Conservation (phyloP, 768 basidiomycete genomes). For the Naganishia randhawae region DNA sequence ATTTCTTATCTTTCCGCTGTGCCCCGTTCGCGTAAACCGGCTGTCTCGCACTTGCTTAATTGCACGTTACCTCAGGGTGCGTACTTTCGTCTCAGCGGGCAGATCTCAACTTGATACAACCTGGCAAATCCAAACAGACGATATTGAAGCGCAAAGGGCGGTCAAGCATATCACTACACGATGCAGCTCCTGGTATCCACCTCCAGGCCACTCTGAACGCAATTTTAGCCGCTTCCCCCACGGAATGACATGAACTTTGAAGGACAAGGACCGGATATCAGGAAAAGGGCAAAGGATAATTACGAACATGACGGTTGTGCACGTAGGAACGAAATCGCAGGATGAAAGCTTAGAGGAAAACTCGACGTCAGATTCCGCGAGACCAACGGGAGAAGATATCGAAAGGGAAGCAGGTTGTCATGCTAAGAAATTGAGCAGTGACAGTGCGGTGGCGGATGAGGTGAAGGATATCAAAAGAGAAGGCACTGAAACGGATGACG, state of each 20-base stretch:
- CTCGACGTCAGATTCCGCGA: background rate
- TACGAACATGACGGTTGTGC: background rate
- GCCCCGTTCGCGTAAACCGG: background rate
- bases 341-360: background rate
- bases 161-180: background rate
- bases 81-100: background rate
- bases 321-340: background rate
- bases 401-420: background rate
- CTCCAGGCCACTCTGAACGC: background rate
- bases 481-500: too few relatives aligned
- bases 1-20: conserved; percentile 1
- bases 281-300: background rate
- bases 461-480: background rate
- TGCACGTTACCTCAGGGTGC: background rate
- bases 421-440: background rate
- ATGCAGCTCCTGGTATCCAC: background rate
- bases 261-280: background rate
- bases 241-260: background rate
- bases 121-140: too few relatives aligned
- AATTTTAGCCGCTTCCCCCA: background rate
- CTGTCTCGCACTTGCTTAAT: too few relatives aligned
- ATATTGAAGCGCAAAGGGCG: background rate
- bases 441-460: background rate
- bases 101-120: background rate
- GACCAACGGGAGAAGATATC: background rate